Evolutionary conservation across 179 eudicot genomes (phyloP).

Genomic region (Vitellaria paradoxa): DNA sequence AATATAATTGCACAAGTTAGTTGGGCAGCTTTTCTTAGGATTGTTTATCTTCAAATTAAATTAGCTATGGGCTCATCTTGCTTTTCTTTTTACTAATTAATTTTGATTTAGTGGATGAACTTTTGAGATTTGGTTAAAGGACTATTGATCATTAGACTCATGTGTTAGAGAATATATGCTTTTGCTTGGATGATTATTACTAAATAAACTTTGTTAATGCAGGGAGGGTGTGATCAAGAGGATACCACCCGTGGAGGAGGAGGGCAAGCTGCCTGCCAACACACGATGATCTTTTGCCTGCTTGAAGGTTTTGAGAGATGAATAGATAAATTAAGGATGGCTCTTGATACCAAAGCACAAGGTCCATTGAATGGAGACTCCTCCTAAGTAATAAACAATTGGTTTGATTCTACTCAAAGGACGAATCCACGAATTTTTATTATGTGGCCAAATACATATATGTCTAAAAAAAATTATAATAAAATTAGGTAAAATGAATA

Average conservation of each 20-base stretch:
- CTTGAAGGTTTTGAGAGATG: no score
- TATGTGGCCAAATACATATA: no score
- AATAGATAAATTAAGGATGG: neutral
- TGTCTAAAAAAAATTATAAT: no score
- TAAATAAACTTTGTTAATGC: neutral
- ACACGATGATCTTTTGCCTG: no score
- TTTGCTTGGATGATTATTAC: constrained; percentile 16
- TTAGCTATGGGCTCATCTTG: constrained; percentile 12
- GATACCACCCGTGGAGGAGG: neutral
- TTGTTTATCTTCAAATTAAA: constrained; percentile 11
- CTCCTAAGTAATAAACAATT: no score
- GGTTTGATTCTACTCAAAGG: no score
- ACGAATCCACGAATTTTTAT: no score
- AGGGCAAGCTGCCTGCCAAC: no score
- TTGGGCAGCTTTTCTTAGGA: constrained; percentile 14
- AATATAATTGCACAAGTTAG: neutral
- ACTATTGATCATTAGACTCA: constrained; percentile 17
- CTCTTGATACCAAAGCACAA: no score
- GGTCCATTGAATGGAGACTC: no score
- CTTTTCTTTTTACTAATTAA: neutral
- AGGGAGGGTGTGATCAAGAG: constrained; percentile 15
- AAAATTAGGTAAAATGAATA: no score
- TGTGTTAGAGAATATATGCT: constrained; percentile 14
- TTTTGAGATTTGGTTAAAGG: constrained; percentile 17
- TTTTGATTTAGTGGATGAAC: neutral